phyloP scores from a whole-genome alignment of 345 rosid genomes.

The Brassica rapa region DNA sequence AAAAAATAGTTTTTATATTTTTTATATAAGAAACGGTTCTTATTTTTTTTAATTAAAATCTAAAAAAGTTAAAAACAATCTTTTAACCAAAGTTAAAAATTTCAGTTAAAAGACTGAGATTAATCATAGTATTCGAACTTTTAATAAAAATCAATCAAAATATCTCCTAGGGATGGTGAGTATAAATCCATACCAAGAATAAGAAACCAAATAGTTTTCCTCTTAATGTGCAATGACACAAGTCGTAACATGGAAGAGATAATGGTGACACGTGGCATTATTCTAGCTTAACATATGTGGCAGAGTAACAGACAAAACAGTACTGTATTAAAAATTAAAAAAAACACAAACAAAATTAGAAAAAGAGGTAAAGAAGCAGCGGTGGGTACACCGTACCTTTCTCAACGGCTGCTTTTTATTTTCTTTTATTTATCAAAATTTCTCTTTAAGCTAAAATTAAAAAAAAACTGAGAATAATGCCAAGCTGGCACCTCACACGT shows the following conservation, averaged over 20 bases:
- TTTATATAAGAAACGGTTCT: too few relatives aligned
- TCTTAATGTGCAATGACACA: conserved; percentile 17
- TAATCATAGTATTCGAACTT: too few relatives aligned
- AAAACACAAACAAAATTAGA: neutral
- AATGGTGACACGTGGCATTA: conserved; percentile 17
- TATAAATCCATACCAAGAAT: too few relatives aligned
- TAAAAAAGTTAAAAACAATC: too few relatives aligned
- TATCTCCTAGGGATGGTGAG: too few relatives aligned
- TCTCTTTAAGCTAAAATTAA: neutral
- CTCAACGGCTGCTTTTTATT: conserved; percentile 32
- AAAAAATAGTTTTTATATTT: too few relatives aligned
- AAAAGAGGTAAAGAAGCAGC: conserved; percentile 25
- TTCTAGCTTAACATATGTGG: conserved; percentile 24
- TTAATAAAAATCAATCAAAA: too few relatives aligned
- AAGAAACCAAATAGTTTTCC: conserved; percentile 14
- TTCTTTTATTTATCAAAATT: neutral
- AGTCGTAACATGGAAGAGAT: conserved; percentile 6
- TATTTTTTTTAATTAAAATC: too few relatives aligned
- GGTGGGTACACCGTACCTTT: conserved; percentile 42
- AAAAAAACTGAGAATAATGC: conserved; percentile 17
- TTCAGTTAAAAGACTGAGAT: too few relatives aligned
- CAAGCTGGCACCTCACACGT: conserved; percentile 44
- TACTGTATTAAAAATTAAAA: neutral
- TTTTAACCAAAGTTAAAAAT: too few relatives aligned
- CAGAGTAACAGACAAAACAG: conserved; percentile 28